Conservation (phyloP, 148 eudicot species). For the Rhododendron kiyosumense region DNA sequence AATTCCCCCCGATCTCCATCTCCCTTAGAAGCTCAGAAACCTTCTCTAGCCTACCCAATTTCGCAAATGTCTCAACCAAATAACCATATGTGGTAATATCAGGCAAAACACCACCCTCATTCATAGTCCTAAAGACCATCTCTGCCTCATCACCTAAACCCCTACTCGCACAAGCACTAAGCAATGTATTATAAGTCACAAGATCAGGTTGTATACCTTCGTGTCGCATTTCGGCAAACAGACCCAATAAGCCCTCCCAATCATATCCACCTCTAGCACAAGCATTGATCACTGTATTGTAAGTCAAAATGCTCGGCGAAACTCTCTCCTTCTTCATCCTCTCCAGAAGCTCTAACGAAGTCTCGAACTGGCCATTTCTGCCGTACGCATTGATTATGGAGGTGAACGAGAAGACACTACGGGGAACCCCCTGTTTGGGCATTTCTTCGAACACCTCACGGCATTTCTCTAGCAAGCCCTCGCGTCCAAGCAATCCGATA, state of each 20-base stretch:
- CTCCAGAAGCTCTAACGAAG: constrained; percentile 61
- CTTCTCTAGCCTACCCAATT: constrained; percentile 65
- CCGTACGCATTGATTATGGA: constrained; percentile 90
- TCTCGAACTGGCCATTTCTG: constrained; percentile 69
- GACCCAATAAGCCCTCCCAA: constrained; percentile 88
- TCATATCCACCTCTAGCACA: constrained; percentile 88
- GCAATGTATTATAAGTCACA: constrained; percentile 81
- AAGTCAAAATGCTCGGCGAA: constrained; percentile 71
- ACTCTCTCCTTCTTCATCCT: constrained; percentile 81
- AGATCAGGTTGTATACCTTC: constrained; percentile 97
- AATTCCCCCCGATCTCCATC: constrained; percentile 75
- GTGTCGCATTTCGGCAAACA: constrained; percentile 96
- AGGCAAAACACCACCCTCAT: constrained; percentile 83
- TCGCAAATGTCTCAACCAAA: constrained; percentile 80
- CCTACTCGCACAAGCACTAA: constrained; percentile 80
- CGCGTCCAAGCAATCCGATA: constrained; percentile 77
- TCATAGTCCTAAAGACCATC: constrained; percentile 95
- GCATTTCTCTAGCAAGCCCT: constrained; percentile 78
- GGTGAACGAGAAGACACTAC: constrained; percentile 78
- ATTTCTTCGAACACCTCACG: constrained; percentile 81
- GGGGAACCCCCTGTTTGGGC: constrained; percentile 56
- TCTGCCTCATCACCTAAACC: constrained; percentile 81
- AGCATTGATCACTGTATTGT: constrained; percentile 81
- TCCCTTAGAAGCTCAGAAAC: constrained; percentile 67
- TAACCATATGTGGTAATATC: constrained; percentile 73